These are phyloP conservation scores for Mycena rosella DNA, from an alignment of 768 basidiomycete genomes.

Conservation along the genomic window DNA sequence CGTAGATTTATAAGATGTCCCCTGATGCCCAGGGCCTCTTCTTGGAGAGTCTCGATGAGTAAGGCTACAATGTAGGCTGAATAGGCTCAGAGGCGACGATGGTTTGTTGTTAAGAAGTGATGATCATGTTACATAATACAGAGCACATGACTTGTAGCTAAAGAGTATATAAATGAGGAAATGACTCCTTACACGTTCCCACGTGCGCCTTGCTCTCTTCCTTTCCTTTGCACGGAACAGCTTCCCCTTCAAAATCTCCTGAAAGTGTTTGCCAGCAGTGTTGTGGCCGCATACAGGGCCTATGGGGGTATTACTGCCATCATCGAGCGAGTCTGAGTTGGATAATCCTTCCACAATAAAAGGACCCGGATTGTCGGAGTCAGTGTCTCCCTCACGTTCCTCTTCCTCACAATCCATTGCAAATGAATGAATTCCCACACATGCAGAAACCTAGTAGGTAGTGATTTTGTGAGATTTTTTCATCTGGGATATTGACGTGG, in stretches of 20 bases:
- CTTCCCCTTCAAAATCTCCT: slow-evolving; percentile 17
- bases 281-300: background rate
- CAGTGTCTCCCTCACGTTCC: slow-evolving; percentile 25
- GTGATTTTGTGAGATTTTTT: slow-evolving; percentile 38
- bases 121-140: too few species aligned
- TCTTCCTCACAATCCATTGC: slow-evolving; percentile 39
- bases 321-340: background rate
- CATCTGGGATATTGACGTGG: slow-evolving; percentile 11
- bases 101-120: too few species aligned
- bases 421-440: slow-evolving; percentile 42
- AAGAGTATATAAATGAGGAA: too few species aligned
- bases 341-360: slow-evolving; percentile 21
- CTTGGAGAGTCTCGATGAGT: too few species aligned
- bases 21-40: too few species aligned
- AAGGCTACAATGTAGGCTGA: too few species aligned
- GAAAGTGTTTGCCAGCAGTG: slow-evolving; percentile 10
- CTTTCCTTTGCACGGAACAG: slow-evolving; percentile 6
- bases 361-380: slow-evolving; percentile 15
- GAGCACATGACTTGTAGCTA: too few species aligned
- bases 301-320: background rate
- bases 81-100: too few species aligned
- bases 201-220: background rate
- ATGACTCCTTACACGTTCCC: too few species aligned
- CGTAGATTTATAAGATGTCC: too few species aligned
- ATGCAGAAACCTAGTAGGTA: slow-evolving; percentile 44